Evolutionary conservation across 2,329 filamentous ascomycete species (phyloP), one percentile per base, ranked within the genome.

Genomic region (Talaromyces sp.): DNA sequence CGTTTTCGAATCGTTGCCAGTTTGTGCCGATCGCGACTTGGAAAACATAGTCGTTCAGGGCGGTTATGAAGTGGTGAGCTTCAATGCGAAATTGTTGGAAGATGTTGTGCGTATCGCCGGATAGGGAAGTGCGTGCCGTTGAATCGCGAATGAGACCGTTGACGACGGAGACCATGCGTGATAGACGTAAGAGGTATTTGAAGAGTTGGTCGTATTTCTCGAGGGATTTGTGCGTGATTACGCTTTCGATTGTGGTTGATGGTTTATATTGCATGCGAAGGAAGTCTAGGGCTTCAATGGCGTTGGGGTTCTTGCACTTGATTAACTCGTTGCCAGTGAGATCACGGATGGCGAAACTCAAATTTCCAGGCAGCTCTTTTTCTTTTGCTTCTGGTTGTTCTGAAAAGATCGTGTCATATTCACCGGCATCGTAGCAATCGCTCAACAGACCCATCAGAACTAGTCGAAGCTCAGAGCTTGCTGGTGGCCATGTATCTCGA

Each of bases 261-360:
- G 93, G 84, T 47, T 89, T 91, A 78, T 97, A 98, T 54, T 93
- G 90, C 7, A 99, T 81, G 1, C 92, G 88, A 17, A 99, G 82
- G 72, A 99, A 98, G 77, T 98, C 95, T n/a, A 98, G 83, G 0
- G 95, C 95, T 73, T 94, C 89, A 19, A 98, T 84, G 0, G 89
- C 90, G 73, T 91, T 86, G 0, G 92, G 89, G 71, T 98, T 87
- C 83, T 96, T 89, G 76, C 93, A 94, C 68, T 85, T 88, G 61
- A 92, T 87, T 58, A 97, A 91, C 70, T 97, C 93, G 56, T 89
- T 88, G 7, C 88, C 83, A 0, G 88, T 85, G 68, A 98, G 83
- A 70, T 94, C 89, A 43, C 95, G 90, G 27, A 99, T 90, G 0
- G 91, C 88, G 74, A 99, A 98, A 75, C 88, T 91, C 34, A 93